Percentiles rank a stretch among this genome's conserved stretches.
phyloP scores from a whole-genome alignment of 768 basidiomycete species.

The Rhizopogon salebrosus region DNA sequence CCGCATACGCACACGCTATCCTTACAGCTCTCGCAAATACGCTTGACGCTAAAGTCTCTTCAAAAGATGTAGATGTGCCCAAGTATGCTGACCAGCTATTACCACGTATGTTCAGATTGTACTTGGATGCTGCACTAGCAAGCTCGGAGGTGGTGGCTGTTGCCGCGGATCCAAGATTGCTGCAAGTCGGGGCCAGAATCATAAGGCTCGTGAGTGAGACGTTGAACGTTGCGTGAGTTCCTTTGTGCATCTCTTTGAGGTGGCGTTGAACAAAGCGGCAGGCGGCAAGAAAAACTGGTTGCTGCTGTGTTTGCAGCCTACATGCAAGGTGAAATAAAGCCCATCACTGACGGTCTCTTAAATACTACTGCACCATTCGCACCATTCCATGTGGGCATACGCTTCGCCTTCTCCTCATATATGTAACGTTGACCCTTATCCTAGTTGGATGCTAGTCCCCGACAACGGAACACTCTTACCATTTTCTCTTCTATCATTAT shows the following conservation, averaged over 20 bases:
- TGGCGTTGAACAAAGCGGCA: slow-evolving; percentile 1
- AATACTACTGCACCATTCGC: slow-evolving; percentile 33
- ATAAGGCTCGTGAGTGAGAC: slow-evolving; percentile 64
- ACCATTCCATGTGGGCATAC: slow-evolving; percentile 46
- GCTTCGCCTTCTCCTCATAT: background rate
- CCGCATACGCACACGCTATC: slow-evolving; percentile 84
- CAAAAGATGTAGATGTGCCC: slow-evolving; percentile 63
- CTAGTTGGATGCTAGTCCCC: slow-evolving; percentile 14
- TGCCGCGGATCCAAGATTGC: slow-evolving; percentile 30
- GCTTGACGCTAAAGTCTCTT: slow-evolving; percentile 45
- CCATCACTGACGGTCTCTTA: slow-evolving; percentile 52
- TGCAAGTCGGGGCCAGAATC: slow-evolving; percentile 52
- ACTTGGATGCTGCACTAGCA: slow-evolving; percentile 36
- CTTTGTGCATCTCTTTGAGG: background rate
- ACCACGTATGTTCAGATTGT: slow-evolving; percentile 63
- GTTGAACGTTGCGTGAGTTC: slow-evolving; percentile 58
- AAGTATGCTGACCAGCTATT: slow-evolving; percentile 79
- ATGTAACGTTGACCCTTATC: background rate
- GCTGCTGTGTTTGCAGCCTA: slow-evolving; percentile 35
- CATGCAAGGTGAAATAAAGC: slow-evolving; percentile 38
- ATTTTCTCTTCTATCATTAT: slow-evolving; percentile 66
- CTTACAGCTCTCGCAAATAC: slow-evolving; percentile 65
- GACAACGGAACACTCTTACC: slow-evolving; percentile 59
- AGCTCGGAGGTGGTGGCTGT: slow-evolving; percentile 19
- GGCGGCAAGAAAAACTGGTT: slow-evolving; percentile 62